Evolutionary conservation across 2,329 filamentous ascomycete genomes (phyloP).

Genomic region (Trichoderma semiorbis): DNA sequence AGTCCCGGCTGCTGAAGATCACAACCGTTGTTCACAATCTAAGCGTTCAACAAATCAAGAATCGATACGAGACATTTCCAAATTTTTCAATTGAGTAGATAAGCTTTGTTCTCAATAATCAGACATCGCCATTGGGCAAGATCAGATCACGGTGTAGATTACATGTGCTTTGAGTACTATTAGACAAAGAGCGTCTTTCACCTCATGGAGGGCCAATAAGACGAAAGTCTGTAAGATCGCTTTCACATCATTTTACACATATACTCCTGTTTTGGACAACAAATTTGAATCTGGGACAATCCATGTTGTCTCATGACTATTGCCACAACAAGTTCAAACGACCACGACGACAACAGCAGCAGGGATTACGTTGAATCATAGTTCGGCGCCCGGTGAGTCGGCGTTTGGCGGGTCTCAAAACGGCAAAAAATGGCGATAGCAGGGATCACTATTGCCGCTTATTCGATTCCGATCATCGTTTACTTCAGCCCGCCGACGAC

Average conservation of each 20-base stretch:
- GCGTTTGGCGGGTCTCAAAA: not conserved
- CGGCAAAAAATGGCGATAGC: not conserved
- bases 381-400: not conserved
- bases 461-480: not conserved
- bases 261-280: not conserved
- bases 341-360: not conserved
- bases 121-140: not conserved
- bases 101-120: not conserved
- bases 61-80: not conserved
- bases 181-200: not conserved
- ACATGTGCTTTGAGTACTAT: not conserved
- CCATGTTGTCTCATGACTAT: not conserved
- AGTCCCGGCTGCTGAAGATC: not conserved
- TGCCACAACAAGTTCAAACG: not conserved
- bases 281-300: not conserved
- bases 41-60: not conserved
- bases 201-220: not conserved
- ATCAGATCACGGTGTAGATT: not conserved
- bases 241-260: not conserved
- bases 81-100: not conserved
- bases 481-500: not conserved
- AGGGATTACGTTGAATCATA: not conserved
- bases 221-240: not conserved
- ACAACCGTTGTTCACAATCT: not conserved
- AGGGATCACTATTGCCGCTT: not conserved